Evolutionary conservation across 2,329 filamentous ascomycete species (phyloP), one percentile per base, ranked within the genome.

Genomic region (Colletotrichum zoysiae): DNA sequence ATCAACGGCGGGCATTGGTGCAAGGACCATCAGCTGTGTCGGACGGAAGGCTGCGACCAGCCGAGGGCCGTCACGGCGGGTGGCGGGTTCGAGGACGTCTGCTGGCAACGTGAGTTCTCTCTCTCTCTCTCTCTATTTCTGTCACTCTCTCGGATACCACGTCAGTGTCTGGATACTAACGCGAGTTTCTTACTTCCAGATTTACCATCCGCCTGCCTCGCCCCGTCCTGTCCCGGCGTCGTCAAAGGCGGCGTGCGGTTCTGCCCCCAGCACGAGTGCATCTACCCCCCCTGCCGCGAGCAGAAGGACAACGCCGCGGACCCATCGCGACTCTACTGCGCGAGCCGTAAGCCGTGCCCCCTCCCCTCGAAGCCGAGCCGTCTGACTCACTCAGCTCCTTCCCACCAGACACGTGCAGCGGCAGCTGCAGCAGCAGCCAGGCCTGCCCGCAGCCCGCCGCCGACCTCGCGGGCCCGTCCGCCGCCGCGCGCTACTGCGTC

Each of bases 1-100:
- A 75, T 75, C n/a, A 56, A 35, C 65, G 64, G 66, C 33, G 74
- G 72, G 14, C 48, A 67, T 60, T 76, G 74, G 74, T 76, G 75
- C 44, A 53, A 40, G 26, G 40, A 64, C 9, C 75, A 76, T 50
- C 60, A 65, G 16, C n/a, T 57, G 11, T 76, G 75, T 56, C 60
- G 61, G 16, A 56, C 80, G 2, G 53, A 33, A 1, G 75, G 67
- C 9, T 68, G 56, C 51, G 26, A 23, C 8, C 46, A 53, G 33
- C 65, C 26, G 1, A 44, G 67, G 30, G 65, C 61, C 44, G 61
- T 66, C 18, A 69, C 69, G 14, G 33, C 68, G 12, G 33, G 35
- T 4, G 63, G 62, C 18, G 23, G 14, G 6, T 50, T 30, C 35
- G 62, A 66, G 20, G 62, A 70, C 4, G 55, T 63, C 16, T 73